Percentiles rank a stretch among this genome's conserved stretches.
phyloP scores from a whole-genome alignment of 1,284 basidiomycete species.

The Psilocybe mexicana region DNA sequence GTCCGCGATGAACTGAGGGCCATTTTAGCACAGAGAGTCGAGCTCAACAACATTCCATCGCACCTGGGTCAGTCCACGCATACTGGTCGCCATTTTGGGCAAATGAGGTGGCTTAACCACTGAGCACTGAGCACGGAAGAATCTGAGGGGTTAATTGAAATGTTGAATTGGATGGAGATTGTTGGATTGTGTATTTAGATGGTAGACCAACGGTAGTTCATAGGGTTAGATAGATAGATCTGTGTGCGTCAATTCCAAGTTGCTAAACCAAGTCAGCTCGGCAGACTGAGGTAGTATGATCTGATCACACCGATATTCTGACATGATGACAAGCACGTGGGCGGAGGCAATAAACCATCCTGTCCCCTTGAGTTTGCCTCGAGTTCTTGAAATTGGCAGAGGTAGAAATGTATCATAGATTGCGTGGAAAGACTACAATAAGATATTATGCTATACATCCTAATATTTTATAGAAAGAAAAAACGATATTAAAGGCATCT shows the following conservation, averaged over 20 bases:
- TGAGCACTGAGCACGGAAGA: not conserved
- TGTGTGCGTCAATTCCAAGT: not conserved
- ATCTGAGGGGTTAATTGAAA: not conserved
- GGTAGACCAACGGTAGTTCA: not conserved
- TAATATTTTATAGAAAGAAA: not conserved
- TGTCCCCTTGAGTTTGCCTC: not conserved
- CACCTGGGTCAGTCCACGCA: slow-evolving; percentile 91
- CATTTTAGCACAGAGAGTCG: slow-evolving; percentile 4
- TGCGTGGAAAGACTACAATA: not conserved
- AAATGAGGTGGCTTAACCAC: not conserved
- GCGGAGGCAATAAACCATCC: not conserved
- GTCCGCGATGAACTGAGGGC: slow-evolving; percentile 88
- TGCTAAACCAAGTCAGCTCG: not conserved
- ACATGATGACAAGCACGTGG: not conserved
- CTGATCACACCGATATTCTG: not conserved
- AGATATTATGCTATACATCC: slow-evolving; percentile 17
- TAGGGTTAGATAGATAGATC: not conserved
- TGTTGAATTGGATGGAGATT: not conserved
- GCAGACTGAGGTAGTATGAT: not conserved
- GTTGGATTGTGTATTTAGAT: not conserved
- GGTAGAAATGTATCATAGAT: slow-evolving; percentile 1
- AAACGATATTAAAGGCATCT: not conserved
- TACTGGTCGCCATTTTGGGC: slow-evolving; percentile 77
- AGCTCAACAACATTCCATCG: slow-evolving; percentile 20
- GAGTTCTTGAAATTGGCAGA: not conserved